Conservation (phyloP, 306 rosid genomes). For the Cercis canadensis region DNA sequence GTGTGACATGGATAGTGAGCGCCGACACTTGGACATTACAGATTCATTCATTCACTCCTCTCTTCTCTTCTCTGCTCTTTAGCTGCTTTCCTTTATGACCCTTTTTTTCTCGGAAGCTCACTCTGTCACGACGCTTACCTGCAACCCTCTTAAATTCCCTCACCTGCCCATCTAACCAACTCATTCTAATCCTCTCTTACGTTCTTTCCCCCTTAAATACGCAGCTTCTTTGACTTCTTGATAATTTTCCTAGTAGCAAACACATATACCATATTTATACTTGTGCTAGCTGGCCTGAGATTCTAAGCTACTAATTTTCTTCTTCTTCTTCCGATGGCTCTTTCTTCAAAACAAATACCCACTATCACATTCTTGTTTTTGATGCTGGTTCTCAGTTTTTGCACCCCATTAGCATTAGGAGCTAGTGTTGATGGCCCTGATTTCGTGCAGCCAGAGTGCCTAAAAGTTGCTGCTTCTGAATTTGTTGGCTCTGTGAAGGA, state of each 20-base stretch:
- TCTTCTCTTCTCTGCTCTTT: not conserved
- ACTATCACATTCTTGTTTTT: conserved; percentile 9
- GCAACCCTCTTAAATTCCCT: conserved; percentile 59
- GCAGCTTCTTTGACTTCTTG: not conserved
- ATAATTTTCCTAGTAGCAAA: not conserved
- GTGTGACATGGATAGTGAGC: not conserved
- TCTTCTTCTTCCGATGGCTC: conserved; percentile 41
- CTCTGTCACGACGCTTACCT: not conserved
- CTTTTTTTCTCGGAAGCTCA: conserved; percentile 3
- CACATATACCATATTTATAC: not conserved
- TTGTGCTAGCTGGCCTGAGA: not conserved
- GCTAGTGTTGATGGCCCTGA: not conserved
- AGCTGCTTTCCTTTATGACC: not conserved
- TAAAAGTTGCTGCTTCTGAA: conserved; percentile 52
- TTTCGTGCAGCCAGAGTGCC: conserved; percentile 28
- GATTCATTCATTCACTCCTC: not conserved
- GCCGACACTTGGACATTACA: conserved; percentile 30
- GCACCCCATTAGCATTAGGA: not conserved
- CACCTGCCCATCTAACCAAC: conserved; percentile 57
- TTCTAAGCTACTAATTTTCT: not conserved
- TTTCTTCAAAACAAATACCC: conserved; percentile 16
- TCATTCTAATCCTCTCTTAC: conserved; percentile 25
- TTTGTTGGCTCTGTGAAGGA: conserved; percentile 47
- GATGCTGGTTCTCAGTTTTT: conserved; percentile 14
- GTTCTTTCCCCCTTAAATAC: conserved; percentile 40